Percentiles rank a stretch among this genome's conserved stretches.
These are phyloP conservation scores for Acer yangbiense DNA, from an alignment of 345 rosid species.

Conservation along the genomic window DNA sequence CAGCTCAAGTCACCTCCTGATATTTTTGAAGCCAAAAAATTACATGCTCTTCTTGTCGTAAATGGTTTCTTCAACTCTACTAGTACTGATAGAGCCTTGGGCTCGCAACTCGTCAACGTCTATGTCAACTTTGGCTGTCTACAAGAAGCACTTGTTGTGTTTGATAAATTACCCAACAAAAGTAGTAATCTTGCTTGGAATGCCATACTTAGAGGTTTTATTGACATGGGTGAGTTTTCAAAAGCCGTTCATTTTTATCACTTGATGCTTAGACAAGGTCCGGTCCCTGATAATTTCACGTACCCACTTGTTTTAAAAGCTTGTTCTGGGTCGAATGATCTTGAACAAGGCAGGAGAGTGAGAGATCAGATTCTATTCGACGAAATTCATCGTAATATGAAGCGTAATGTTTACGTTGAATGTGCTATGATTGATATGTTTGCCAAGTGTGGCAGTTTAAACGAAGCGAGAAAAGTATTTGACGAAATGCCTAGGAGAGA, in stretches of 20 bases:
- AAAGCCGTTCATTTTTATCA: conserved; percentile 27
- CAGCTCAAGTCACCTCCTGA: conserved; percentile 30
- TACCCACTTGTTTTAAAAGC: conserved; percentile 45
- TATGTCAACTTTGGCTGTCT: conserved; percentile 31
- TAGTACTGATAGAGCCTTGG: conserved; percentile 21
- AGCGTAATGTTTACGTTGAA: conserved; percentile 38
- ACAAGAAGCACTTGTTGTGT: conserved; percentile 28
- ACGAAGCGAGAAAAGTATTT: conserved; percentile 40
- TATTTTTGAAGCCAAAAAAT: conserved; percentile 29
- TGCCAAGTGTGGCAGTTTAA: conserved; percentile 49
- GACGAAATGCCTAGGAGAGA: conserved; percentile 45
- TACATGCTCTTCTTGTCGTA: conserved; percentile 31
- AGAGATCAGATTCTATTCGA: conserved; percentile 25
- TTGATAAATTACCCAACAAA: conserved; percentile 34
- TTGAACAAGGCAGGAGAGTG: conserved; percentile 31
- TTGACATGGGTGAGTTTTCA: conserved; percentile 23
- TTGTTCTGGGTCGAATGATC: conserved; percentile 31
- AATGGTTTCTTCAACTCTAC: conserved; percentile 23
- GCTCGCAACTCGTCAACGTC: conserved; percentile 38
- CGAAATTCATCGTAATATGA: conserved; percentile 3
- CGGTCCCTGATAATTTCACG: conserved; percentile 38
- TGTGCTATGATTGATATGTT: conserved; percentile 60
- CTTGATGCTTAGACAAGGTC: conserved; percentile 31
- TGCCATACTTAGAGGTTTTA: conserved; percentile 34
- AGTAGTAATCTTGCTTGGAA: conserved; percentile 43